Evolutionary conservation across 2,329 filamentous ascomycete genomes (phyloP).

Genomic region (Claviceps lovelessii): DNA sequence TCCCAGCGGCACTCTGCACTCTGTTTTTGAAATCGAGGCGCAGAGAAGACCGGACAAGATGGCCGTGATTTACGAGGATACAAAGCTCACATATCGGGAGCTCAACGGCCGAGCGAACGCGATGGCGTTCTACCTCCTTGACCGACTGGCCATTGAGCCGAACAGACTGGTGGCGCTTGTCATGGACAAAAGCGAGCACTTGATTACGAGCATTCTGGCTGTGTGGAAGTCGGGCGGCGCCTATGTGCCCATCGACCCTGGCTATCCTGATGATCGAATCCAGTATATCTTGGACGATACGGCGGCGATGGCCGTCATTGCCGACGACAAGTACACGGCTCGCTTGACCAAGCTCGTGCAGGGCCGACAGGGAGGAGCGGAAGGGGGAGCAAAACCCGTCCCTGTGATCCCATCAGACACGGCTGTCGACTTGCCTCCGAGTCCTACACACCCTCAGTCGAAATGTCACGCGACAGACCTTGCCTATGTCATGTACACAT

Average conservation of each 20-base stretch:
- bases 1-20: not conserved
- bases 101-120: not conserved
- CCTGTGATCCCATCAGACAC: not conserved
- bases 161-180: not conserved
- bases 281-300: not conserved
- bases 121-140: not conserved
- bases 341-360: not conserved
- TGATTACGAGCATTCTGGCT: not conserved
- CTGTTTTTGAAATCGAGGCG: not conserved
- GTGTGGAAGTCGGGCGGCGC: slow-evolving; percentile 3
- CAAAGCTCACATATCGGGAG: not conserved
- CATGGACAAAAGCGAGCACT: slow-evolving; percentile 1
- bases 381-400: too few relatives aligned
- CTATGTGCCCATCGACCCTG: slow-evolving; percentile 4
- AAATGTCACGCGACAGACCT: slow-evolving; percentile 3
- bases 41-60: not conserved
- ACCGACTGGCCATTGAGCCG: not conserved
- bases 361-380: not conserved
- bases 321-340: not conserved
- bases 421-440: not conserved
- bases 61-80: not conserved
- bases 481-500: slow-evolving; percentile 29
- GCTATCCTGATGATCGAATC: slow-evolving; percentile 4
- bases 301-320: not conserved
- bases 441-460: not conserved